phyloP scores from a whole-genome alignment of 495 filamentous ascomycete species.

The Barbatosphaeria neglecta region DNA sequence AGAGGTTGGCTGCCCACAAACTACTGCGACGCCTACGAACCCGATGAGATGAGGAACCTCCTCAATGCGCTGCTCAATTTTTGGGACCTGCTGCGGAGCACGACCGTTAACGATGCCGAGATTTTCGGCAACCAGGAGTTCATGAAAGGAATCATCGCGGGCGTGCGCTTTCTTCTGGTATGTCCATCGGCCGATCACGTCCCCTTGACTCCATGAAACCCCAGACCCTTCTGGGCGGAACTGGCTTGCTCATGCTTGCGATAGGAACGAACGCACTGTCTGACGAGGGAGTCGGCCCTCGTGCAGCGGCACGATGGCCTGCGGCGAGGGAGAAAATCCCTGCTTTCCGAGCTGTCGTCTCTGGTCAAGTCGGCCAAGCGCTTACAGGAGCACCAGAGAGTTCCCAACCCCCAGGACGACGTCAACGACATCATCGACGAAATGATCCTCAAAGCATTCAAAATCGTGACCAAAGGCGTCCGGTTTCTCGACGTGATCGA shows the following conservation, averaged over 20 bases:
- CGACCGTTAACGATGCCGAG: constrained; percentile 48
- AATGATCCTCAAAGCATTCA: constrained; percentile 87
- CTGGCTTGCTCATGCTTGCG: constrained; percentile 5
- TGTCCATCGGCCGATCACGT: constrained; percentile 12
- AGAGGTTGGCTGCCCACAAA: constrained; percentile 97
- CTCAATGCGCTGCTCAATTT: constrained; percentile 81
- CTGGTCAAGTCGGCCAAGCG: constrained; percentile 79
- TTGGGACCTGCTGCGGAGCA: constrained; percentile 76
- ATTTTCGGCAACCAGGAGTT: constrained; percentile 80
- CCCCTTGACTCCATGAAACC: constrained; percentile 1
- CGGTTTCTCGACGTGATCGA: constrained; percentile 86
- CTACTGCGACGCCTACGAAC: constrained; percentile 92
- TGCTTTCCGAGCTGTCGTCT: constrained; percentile 79
- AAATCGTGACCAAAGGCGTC: constrained; percentile 82
- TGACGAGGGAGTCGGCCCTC: constrained; percentile 66
- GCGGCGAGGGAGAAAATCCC: constrained; percentile 67
- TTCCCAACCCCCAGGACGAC: constrained; percentile 39
- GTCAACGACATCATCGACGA: constrained; percentile 76
- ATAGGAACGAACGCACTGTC: constrained; percentile 78
- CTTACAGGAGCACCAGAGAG: constrained; percentile 52
- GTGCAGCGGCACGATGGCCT: constrained; percentile 67
- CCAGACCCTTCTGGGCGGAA: too few relatives aligned
- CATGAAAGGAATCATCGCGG: constrained; percentile 84
- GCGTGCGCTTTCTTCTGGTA: constrained; percentile 82
- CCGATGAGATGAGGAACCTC: constrained; percentile 70